These are phyloP conservation scores for Acacia crassicarpa DNA, from an alignment of 306 rosid species.

Conservation along the genomic window DNA sequence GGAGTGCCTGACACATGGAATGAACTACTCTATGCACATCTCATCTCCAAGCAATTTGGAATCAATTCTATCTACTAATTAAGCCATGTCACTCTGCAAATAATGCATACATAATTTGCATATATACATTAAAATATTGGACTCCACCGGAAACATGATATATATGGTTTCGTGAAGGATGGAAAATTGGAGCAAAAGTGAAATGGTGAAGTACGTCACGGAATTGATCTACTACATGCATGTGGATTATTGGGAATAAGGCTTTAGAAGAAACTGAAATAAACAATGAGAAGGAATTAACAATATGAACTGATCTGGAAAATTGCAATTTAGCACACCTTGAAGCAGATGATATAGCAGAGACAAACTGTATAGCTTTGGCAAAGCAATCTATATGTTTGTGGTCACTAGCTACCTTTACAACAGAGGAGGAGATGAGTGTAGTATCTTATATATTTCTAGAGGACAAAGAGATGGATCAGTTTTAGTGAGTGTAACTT, in stretches of 20 bases:
- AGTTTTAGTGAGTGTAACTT: neutral
- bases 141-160: conserved; percentile 50
- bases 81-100: neutral
- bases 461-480: no score
- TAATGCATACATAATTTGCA: conserved; percentile 42
- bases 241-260: conserved; percentile 72
- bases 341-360: neutral
- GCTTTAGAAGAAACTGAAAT: no score
- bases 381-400: neutral
- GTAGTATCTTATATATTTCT: neutral
- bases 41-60: conserved; percentile 57
- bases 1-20: conserved; percentile 99
- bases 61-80: neutral
- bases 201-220: conserved; percentile 44
- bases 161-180: neutral
- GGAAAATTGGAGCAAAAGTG: neutral
- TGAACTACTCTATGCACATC: conserved; percentile 68
- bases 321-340: neutral
- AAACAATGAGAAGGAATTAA: neutral
- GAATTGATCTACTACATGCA: conserved; percentile 76
- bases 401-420: neutral
- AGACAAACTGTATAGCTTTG: neutral
- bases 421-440: neutral
- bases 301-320: neutral
- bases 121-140: conserved; percentile 67